Conservation (phyloP, 225 moss, liverwort and hornwort species). For the Thuidium tamariscinum region DNA sequence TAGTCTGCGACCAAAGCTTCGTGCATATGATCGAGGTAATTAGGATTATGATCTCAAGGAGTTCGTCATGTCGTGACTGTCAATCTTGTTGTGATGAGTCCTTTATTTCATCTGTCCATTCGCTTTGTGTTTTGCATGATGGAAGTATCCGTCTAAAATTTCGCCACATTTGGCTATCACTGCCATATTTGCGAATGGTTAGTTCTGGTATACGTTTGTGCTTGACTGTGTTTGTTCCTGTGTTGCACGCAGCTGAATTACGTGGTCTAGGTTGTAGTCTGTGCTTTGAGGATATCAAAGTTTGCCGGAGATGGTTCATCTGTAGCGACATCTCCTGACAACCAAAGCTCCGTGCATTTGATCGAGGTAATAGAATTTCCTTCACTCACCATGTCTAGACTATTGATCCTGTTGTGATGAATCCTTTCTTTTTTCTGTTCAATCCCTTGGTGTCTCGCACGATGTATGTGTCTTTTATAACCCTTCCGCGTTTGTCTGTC, state of each 20-base stretch:
- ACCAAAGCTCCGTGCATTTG: background rate
- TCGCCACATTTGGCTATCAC: background rate
- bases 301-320: background rate
- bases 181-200: background rate
- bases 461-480: background rate
- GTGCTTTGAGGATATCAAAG: background rate
- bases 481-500: background rate
- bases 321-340: background rate
- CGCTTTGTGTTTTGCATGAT: background rate
- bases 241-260: background rate
- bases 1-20: background rate
- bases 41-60: background rate
- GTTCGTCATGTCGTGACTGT: background rate
- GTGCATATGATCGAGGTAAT: background rate
- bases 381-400: background rate
- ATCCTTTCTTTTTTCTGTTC: background rate
- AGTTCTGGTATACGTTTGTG: background rate
- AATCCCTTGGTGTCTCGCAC: background rate
- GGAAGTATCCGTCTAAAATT: background rate
- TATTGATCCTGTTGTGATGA: background rate
- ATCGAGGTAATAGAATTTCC: background rate
- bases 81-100: background rate
- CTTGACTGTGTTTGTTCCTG: background rate
- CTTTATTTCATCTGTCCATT: background rate
- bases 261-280: background rate